Percentiles rank a stretch among this genome's conserved stretches.
Evolutionary conservation across 1,139 yeast species (phyloP).

Genomic region (Yamadazyma atlantica): DNA sequence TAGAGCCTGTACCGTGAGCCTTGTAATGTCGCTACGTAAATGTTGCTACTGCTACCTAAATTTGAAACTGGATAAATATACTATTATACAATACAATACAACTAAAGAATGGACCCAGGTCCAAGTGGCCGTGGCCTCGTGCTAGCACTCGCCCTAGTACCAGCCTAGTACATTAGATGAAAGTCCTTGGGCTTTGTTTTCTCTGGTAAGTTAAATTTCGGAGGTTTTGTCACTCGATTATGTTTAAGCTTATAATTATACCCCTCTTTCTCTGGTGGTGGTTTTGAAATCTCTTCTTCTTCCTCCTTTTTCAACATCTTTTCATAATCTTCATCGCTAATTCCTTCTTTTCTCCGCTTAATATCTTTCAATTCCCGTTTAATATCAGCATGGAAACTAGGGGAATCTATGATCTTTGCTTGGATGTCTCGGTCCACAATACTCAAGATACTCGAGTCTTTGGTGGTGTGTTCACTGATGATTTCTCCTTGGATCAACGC

Average conservation of each 20-base stretch:
- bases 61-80: too few species aligned
- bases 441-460: slow-evolving; percentile 23
- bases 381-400: slow-evolving; percentile 36
- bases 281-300: slow-evolving; percentile 8
- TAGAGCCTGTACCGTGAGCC: too few species aligned
- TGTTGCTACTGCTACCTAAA: too few species aligned
- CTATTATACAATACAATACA: too few species aligned
- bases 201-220: slow-evolving; percentile 16
- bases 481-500: slow-evolving; percentile 55
- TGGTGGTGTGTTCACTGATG: slow-evolving; percentile 23
- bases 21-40: too few species aligned
- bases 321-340: slow-evolving; percentile 43
- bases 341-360: slow-evolving; percentile 31
- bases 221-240: slow-evolving; percentile 24
- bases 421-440: slow-evolving; percentile 49
- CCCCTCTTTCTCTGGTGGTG: slow-evolving; percentile 8
- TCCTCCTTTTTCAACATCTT: slow-evolving; percentile 18
- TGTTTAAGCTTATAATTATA: neutral
- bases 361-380: slow-evolving; percentile 37
- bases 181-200: neutral
- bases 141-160: too few species aligned
- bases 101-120: too few species aligned
- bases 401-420: slow-evolving; percentile 46
- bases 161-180: neutral
- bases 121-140: too few species aligned